Conservation (phyloP, 768 basidiomycete species). For the Tylopilus cervinicoccineus region DNA sequence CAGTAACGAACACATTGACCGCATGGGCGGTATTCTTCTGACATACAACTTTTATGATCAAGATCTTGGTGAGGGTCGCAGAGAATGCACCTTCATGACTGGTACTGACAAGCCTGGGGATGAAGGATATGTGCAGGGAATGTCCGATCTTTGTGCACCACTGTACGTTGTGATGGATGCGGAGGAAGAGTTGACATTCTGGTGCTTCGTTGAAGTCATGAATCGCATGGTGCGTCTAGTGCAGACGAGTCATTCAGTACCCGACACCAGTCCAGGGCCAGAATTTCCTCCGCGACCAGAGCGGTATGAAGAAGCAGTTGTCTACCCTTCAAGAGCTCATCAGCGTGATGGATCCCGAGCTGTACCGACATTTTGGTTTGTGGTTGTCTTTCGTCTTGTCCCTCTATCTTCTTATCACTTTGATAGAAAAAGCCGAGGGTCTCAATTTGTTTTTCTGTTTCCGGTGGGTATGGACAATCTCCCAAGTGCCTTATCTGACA, state of each 20-base stretch:
- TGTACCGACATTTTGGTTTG: slow-evolving; percentile 85
- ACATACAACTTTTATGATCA: slow-evolving; percentile 91
- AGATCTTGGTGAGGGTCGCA: slow-evolving; percentile 62
- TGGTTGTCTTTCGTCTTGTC: not conserved
- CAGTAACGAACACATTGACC: slow-evolving; percentile 87
- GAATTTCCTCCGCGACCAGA: slow-evolving; percentile 95
- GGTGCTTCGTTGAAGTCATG: slow-evolving; percentile 96
- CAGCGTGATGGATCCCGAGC: slow-evolving; percentile 90
- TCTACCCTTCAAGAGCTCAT: slow-evolving; percentile 87
- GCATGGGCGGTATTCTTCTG: slow-evolving; percentile 79
- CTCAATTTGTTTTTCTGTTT: slow-evolving; percentile 98
- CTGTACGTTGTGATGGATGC: slow-evolving; percentile 88
- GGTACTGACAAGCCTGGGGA: slow-evolving; percentile 15
- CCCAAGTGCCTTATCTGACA: not conserved
- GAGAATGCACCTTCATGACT: not conserved
- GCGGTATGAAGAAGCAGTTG: slow-evolving; percentile 95
- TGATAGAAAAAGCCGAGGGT: slow-evolving; percentile 78
- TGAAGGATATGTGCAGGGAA: slow-evolving; percentile 94
- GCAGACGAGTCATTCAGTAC: not conserved
- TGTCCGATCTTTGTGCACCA: slow-evolving; percentile 95
- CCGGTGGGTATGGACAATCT: slow-evolving; percentile 51
- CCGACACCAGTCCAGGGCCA: slow-evolving; percentile 56
- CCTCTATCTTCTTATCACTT: not conserved
- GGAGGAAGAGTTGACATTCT: slow-evolving; percentile 89
- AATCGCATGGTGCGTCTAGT: slow-evolving; percentile 74